A percentile compares a stretch with the other conserved stretches of the same genome.
phyloP scores from a whole-genome alignment of 352 stramenopile genomes.

The Elongisporangium prolatum region DNA sequence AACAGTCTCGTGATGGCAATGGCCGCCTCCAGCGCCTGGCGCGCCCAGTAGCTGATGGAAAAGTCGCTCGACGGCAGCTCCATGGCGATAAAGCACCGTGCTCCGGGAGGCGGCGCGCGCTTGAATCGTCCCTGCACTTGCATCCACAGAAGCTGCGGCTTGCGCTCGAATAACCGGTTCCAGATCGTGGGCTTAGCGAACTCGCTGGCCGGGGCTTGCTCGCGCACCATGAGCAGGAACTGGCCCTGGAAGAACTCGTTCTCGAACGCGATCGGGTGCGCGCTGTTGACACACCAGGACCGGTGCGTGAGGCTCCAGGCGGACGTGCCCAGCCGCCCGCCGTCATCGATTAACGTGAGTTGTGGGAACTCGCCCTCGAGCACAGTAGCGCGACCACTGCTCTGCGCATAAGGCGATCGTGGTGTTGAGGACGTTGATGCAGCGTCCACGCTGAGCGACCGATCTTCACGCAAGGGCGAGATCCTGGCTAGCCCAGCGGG shows the following conservation, averaged over 20 bases:
- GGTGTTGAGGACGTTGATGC: not conserved
- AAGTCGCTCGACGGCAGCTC: conserved; percentile 32
- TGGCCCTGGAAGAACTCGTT: conserved; percentile 37
- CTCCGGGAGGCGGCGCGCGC: conserved; percentile 15
- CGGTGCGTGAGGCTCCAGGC: not conserved
- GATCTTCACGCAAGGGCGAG: not conserved
- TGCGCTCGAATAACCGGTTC: conserved; percentile 30
- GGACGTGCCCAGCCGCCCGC: conserved; percentile 4
- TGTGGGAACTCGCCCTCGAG: conserved; percentile 19
- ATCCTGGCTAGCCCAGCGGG: not conserved
- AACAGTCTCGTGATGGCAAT: conserved; percentile 32
- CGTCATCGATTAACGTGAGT: conserved; percentile 27
- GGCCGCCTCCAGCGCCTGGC: conserved; percentile 29
- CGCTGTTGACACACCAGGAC: conserved; percentile 16
- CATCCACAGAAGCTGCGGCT: conserved; percentile 37
- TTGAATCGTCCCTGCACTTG: conserved; percentile 68
- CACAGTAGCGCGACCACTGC: too few species aligned
- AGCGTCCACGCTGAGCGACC: not conserved
- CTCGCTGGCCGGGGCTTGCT: conserved; percentile 8
- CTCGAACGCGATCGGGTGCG: conserved; percentile 39
- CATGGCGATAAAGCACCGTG: conserved; percentile 42
- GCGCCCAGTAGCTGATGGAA: conserved; percentile 25
- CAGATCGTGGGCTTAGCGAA: conserved; percentile 6
- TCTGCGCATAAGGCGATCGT: not conserved
- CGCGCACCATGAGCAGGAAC: conserved; percentile 29